Evolutionary conservation across 129 eudicot species (phyloP), one percentile per base, ranked within the genome.

Genomic region (Oenanthe sinensis): DNA sequence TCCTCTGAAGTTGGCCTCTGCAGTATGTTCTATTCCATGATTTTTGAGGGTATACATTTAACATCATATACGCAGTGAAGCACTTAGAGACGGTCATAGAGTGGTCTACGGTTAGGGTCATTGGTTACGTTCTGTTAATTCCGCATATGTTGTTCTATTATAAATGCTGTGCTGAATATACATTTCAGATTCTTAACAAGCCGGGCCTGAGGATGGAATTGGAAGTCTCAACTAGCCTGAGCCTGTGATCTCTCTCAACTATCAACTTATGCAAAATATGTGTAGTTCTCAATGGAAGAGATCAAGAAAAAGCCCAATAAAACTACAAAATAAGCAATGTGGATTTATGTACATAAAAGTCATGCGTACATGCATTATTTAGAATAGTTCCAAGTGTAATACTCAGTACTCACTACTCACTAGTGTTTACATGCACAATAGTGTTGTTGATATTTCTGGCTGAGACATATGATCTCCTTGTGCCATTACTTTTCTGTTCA

Each of bases 171-270:
- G 65, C 68, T 60, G 68, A 60, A 60, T 60, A 36, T 60, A 24
- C 68, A 60, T 40, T 84, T 47, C 85, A 93, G 97, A 88, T 93
- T 85, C 82, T 93, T 74, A 89, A 87, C 77, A 83, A 86, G 65
- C 84, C 88, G 14, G 90, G 87, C 44, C 40, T 93, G 85, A 91
- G 87, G 78, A 93, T 93, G 97, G 96, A 91, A 40, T 96, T 93
- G 79, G 97, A 93, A 81, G 85, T 91, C n/a, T 97, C 96, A 8
- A 93, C 77, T 91, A 87, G 76, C 69, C 45, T 40, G 65, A 79
- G 65, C 42, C 44, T 58, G 52, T 71, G 43, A 36, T 30, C 33
- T n/a, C n/a, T n/a, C 15, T 24, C 33, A n/a, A 58, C 65, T n/a
- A 4, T 24, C 33, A n/a, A n/a, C 65, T 8, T 58, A 2, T 22